A percentile compares a stretch with the other conserved stretches of the same genome.
These are phyloP conservation scores for Botryotinia narcissicola DNA, from an alignment of 2,329 filamentous ascomycete species.

Conservation along the genomic window DNA sequence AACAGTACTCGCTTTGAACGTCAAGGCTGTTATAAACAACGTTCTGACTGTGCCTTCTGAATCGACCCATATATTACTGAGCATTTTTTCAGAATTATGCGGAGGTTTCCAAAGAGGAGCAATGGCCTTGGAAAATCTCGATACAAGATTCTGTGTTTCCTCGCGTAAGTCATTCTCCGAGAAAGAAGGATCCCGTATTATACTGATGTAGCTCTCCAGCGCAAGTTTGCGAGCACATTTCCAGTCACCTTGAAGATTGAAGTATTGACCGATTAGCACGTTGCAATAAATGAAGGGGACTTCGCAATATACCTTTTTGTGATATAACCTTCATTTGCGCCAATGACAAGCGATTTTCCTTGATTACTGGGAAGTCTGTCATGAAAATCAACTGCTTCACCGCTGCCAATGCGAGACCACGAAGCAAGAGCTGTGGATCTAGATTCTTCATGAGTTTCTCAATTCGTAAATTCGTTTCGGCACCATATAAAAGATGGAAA, in stretches of 20 bases:
- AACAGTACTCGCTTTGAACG: neutral
- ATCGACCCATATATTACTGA: neutral
- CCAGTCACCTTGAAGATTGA: neutral
- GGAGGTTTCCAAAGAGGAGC: neutral
- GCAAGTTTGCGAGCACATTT: slow-evolving; percentile 8
- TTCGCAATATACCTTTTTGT: neutral
- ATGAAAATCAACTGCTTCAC: neutral
- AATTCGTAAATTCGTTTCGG: neutral
- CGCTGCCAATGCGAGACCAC: slow-evolving; percentile 4
- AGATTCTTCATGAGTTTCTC: neutral
- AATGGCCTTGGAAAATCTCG: neutral
- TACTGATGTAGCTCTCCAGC: neutral
- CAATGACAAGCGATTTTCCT: neutral
- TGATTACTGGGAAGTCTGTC: neutral
- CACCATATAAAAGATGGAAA: neutral
- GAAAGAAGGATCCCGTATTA: slow-evolving; percentile 5
- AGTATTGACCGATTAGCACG: neutral
- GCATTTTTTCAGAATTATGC: neutral
- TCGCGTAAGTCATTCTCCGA: neutral
- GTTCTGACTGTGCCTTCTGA: neutral
- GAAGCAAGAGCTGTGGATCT: neutral
- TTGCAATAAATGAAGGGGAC: neutral
- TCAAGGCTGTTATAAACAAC: slow-evolving; percentile 10
- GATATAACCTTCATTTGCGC: neutral
- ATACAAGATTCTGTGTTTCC: neutral